A percentile compares a stretch with the other conserved stretches of the same genome.
Conservation (phyloP, 2,329 filamentous ascomycete species). For the Scedosporium apiospermum region DNA sequence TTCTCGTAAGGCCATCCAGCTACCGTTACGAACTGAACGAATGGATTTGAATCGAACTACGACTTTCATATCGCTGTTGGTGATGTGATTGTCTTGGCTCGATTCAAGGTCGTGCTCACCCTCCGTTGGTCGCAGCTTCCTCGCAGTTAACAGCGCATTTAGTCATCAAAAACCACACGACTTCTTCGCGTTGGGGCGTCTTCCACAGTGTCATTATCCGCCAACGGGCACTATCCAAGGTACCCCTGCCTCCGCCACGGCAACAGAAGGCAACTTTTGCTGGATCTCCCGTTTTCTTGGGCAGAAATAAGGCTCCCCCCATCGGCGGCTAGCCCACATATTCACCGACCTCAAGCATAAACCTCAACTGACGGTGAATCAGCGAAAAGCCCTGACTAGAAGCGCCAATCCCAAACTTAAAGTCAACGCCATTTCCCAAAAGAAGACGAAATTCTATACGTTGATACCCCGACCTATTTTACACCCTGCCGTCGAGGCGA, state of each 20-base stretch:
- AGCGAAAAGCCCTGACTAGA: background rate
- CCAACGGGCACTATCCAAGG: background rate
- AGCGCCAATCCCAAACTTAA: background rate
- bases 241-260: background rate
- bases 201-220: background rate
- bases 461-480: background rate
- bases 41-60: no score
- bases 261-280: background rate
- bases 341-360: slow-evolving; percentile 1
- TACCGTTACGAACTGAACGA: no score
- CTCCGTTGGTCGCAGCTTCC: no score
- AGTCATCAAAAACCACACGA: background rate
- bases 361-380: background rate
- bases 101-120: no score
- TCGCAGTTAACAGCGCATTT: background rate
- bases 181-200: background rate
- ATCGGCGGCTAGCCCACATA: background rate
- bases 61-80: no score
- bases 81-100: no score
- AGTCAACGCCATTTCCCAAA: background rate
- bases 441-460: background rate
- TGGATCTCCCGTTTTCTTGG: background rate
- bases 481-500: background rate
- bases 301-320: slow-evolving; percentile 6
- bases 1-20: background rate